Evolutionary conservation across 495 filamentous ascomycete species (phyloP).

Genomic region (Penicillium ochrochloron): DNA sequence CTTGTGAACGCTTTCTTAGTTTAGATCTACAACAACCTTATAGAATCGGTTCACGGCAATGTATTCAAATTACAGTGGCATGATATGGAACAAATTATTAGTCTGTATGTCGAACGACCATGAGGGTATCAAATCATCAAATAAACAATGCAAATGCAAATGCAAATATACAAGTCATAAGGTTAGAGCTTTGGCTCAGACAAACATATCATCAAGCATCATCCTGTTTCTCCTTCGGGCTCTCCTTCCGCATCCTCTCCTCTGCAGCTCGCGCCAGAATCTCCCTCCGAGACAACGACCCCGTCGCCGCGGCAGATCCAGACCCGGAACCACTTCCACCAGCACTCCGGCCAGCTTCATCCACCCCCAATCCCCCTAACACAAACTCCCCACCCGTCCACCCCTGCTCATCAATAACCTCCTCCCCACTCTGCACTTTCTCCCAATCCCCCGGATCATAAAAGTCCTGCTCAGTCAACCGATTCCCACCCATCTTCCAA

Average conservation of each 20-base stretch:
- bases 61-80: background rate
- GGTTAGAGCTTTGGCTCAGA: slow-evolving; percentile 1
- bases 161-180: background rate
- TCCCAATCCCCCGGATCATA: slow-evolving; percentile 68
- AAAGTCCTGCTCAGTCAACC: slow-evolving; percentile 68
- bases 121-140: background rate
- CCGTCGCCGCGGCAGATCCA: slow-evolving; percentile 33
- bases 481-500: slow-evolving; percentile 70
- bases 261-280: slow-evolving; percentile 76
- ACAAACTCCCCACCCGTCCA: slow-evolving; percentile 91
- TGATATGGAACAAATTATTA: too few relatives aligned
- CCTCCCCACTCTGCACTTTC: slow-evolving; percentile 50
- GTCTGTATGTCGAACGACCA: background rate
- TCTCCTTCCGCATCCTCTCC: slow-evolving; percentile 66
- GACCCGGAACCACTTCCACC: slow-evolving; percentile 8
- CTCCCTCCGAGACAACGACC: slow-evolving; percentile 60
- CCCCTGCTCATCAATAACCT: slow-evolving; percentile 73
- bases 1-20: too few relatives aligned
- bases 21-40: too few relatives aligned
- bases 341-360: slow-evolving; percentile 28
- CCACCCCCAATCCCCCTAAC: slow-evolving; percentile 61
- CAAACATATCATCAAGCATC: slow-evolving; percentile 21
- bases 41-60: too few relatives aligned
- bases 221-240: slow-evolving; percentile 42
- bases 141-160: slow-evolving; percentile 11